Base-by-base conservation (phyloP, 2,329 filamentous ascomycete species). In the Scedosporium aurantiacum region DNA sequence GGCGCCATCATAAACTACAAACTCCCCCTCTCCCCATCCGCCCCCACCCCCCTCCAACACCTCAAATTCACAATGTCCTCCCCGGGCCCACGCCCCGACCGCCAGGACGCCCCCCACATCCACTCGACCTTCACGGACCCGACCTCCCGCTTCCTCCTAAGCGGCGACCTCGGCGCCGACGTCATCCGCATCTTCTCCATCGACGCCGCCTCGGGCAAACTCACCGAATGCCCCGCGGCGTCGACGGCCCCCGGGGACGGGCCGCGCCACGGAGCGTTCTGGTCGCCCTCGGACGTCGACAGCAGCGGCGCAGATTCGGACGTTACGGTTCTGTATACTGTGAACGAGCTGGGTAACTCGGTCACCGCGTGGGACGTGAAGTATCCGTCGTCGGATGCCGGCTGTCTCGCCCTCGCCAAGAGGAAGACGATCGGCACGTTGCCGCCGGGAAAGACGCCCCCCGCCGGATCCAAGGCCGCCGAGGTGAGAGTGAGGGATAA, bases 81-180 rank as follows among this genome's bases (percentile, higher is more conserved):
- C 7, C 72, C 73, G 0, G 79, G 80, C 0, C 73, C 79, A 10
- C 71, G 74, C 55, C 70, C 77, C 4, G 68, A 66, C 32, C 77
- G 82, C n/a, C 82, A 85, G 68, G 77, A 83, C 62, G 76, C 74
- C 4, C 74, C 81, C 5, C 82, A 84, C 65, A 81, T 80, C 6
- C 82, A 84, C 70, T 75, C 79, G 18, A 76, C 75, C 4, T 74
- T 80, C 65, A 69, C 74, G 10, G 81, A 80, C 63, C 79, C 76
- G 0, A 78, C 78, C 0, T 78, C 78, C 12, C 68, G 73, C 43
- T 83, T 76, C 66, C 66, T 83, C 23, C 68, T 84, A 1, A 73
- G 76, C 6, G 76, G 79, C 1, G 82, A 84, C 64, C 74, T 84
- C 2, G 81, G 81, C 40, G 78, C 80, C 4, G 81, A 84, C 65